phyloP scores from a whole-genome alignment of 2,329 filamentous ascomycete genomes.

The Colletotrichum eremochloae region DNA sequence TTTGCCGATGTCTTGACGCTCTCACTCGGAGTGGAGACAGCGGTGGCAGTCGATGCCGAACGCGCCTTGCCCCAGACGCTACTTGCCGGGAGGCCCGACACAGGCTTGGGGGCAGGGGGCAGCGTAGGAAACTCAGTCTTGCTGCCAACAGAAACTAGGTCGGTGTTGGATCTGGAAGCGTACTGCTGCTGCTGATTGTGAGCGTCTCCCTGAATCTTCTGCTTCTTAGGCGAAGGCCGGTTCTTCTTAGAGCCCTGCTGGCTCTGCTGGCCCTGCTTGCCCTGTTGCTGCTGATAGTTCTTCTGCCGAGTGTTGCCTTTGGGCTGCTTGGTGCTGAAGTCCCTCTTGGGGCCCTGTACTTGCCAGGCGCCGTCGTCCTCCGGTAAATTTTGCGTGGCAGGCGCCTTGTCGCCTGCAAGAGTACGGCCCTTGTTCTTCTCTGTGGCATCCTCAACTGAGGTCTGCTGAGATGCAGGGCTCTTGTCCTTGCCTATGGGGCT shows the following conservation, averaged over 20 bases:
- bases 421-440: neutral
- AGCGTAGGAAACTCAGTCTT: slow-evolving; percentile 48
- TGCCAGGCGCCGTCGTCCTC: slow-evolving; percentile 1
- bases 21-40: neutral
- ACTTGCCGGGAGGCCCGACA: slow-evolving; percentile 6
- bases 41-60: neutral
- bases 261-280: slow-evolving; percentile 9
- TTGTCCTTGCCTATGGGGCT: neutral
- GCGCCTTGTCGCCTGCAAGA: neutral
- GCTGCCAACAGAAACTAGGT: slow-evolving; percentile 17
- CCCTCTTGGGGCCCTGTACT: slow-evolving; percentile 22
- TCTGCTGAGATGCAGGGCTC: neutral
- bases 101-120: slow-evolving; percentile 23
- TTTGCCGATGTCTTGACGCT: neutral
- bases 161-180: neutral
- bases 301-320: slow-evolving; percentile 26
- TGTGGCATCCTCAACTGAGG: neutral
- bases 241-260: slow-evolving; percentile 18
- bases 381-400: neutral
- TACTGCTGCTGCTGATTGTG: neutral
- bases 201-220: slow-evolving; percentile 7
- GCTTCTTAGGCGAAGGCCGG: slow-evolving; percentile 30
- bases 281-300: slow-evolving; percentile 27
- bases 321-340: slow-evolving; percentile 32
- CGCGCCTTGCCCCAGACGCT: slow-evolving; percentile 28